Base-by-base conservation (phyloP, 2,329 filamentous ascomycete genomes). In the Penicillium sp. region DNA sequence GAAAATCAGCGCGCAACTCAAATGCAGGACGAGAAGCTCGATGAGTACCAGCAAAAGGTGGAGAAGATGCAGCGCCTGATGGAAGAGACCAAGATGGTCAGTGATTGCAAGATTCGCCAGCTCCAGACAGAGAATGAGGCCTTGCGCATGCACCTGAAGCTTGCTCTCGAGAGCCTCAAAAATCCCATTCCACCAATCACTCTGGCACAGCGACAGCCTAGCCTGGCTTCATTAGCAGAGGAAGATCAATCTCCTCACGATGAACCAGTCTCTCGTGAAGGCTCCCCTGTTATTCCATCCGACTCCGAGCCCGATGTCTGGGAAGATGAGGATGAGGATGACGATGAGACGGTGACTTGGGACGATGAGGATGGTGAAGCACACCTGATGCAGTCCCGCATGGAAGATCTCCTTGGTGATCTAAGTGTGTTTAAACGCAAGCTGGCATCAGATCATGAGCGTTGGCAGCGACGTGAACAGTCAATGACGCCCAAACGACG, bases 11-110 rank as follows among this genome's bases (percentile, higher is more conserved):
- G 75, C 8, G 91, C 93, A 67, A 89, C 87, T 55, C 86, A 88
- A 67, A 83, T 88, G 37, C 88, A 91, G 63, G 91, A 92, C 62
- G 91, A 95, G 73, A 89, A 88, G 66, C 80, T 99, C 25, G 95
- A 98, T 68, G 92, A 96, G 74, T 99, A 98, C 76, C 95, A 99
- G 78, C 87, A 88, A 63, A 90, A 93, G 68, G 95, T 99, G 19
- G 83, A 86, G 48, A 86, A 89, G 55, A 92, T 99, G 89, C 92
- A 98, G 75, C 88, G 93, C 58, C 85, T 96, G 75, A 97, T 97
- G 93, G 93, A 98, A 74, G 95, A 99, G 78, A 89, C 88, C 62
- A 87, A 89, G 59, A 89, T 96, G 74, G 90, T 98, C 14, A 88
- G 90, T 29, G 93, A 98, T 72, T 92, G 90, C 79, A 97, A 96